Evolutionary conservation across 1,139 yeast genomes (phyloP), one percentile per base, ranked within the genome.

Genomic region (Nadsonia starkeyi-henricii): DNA sequence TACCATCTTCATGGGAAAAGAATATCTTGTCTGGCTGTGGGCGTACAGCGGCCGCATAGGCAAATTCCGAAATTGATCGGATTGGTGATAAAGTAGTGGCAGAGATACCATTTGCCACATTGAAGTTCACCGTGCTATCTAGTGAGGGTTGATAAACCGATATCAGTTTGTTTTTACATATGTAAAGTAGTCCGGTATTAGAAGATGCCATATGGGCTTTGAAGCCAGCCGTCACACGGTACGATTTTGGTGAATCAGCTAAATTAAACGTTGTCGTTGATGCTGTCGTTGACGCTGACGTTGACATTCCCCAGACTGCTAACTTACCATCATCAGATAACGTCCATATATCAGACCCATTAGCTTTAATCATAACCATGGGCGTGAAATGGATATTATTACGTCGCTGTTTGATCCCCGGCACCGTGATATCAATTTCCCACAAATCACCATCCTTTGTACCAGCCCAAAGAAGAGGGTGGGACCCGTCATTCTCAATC

Each of bases 1-100:
- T 58, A 3, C 74, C 74, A 50, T 68, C 70, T 18, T 67, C 70
- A 48, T 69, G 73, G 8, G 73, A 73, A 50, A 69, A 65, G 46
- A 62, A 65, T 2, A 66, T 65, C 20, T 51, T 47, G 33, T 64
- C 67, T 1, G 62, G 62, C 23, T 53, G 52, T 39, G 55, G 46
- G 18, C 58, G 51, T 15, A 62, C 49, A 30, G 51, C 47, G 2
- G 64, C 56, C 0, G 65, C 67, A 52, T 66, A 62, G 21, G 66
- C 57, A 23, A 65, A 62, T 28, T 64, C 68, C 4, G 67, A 66
- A 20, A 55, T 50, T 20, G 48, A 48, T 46, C 51, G 18, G 42
- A 42, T 45, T 17, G 49, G 26, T 44, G 53, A 30, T 20, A 53
- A 42, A 3, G 30, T 28, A 41, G n/a, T 49, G 1, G 41, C 46